Percentiles rank a stretch among this genome's conserved stretches.
These are phyloP conservation scores for Atkinsonella hypoxylon DNA, from an alignment of 2,329 filamentous ascomycete species.

Conservation along the genomic window DNA sequence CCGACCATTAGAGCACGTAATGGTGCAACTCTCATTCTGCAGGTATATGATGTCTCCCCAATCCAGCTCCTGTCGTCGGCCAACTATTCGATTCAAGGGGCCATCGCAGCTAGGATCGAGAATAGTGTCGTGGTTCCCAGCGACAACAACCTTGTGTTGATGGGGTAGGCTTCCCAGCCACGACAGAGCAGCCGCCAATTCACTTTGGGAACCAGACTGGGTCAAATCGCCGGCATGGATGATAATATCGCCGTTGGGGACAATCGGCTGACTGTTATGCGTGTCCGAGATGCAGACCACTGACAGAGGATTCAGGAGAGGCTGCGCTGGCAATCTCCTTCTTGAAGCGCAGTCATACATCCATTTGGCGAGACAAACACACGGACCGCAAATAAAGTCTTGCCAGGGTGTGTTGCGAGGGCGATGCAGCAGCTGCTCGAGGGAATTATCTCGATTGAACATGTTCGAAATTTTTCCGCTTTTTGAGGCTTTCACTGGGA, in stretches of 20 bases:
- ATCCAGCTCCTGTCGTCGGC: constrained; percentile 6
- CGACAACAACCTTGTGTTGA: constrained; percentile 29
- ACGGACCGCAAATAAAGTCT: too few species aligned
- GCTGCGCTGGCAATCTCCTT: too few species aligned
- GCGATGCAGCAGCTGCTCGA: too few species aligned
- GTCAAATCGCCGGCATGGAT: constrained; percentile 37
- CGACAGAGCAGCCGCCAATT: constrained; percentile 23
- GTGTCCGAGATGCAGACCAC: constrained; percentile 32
- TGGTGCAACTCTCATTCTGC: constrained; percentile 9
- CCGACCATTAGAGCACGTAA: constrained; percentile 16
- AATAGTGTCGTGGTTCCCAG: constrained; percentile 32
- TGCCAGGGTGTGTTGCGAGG: too few species aligned
- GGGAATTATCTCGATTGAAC: too few species aligned
- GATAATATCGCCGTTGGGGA: constrained; percentile 33
- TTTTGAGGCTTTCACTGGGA: too few species aligned
- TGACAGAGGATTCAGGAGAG: too few species aligned
- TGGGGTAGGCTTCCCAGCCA: constrained; percentile 29
- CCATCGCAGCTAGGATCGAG: constrained; percentile 12
- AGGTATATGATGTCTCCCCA: constrained; percentile 17
- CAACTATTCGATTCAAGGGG: not conserved
- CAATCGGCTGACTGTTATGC: constrained; percentile 24
- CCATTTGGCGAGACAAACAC: too few species aligned
- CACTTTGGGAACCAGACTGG: constrained; percentile 27
- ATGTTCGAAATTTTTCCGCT: too few species aligned
- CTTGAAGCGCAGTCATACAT: too few species aligned